Conservation (phyloP, 73 alveolate species). For the Uronychia binucleata region DNA sequence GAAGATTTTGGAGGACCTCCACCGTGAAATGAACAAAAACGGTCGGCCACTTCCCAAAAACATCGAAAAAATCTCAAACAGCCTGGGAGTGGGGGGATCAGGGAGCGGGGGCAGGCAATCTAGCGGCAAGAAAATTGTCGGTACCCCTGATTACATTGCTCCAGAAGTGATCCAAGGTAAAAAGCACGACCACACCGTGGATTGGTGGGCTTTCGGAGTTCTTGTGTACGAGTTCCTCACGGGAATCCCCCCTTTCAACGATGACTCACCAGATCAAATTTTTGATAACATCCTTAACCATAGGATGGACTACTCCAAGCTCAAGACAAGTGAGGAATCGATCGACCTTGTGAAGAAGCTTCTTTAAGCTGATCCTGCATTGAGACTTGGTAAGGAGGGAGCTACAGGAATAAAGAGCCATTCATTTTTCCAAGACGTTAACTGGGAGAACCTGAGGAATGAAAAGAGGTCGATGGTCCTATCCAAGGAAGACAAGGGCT, state of each 20-base stretch:
- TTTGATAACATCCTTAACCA: conserved; percentile 63
- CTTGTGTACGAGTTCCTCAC: conserved; percentile 87
- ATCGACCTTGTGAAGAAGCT: background rate
- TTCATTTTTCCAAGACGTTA: background rate
- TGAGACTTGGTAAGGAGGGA: background rate
- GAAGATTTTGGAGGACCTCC: background rate
- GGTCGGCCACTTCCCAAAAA: background rate
- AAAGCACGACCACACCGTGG: conserved; percentile 81
- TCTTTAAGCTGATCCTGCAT: background rate
- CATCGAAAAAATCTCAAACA: background rate
- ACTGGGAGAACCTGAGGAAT: background rate
- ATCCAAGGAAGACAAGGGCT: background rate
- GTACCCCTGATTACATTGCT: conserved; percentile 96
- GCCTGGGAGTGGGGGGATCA: background rate
- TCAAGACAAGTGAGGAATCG: background rate
- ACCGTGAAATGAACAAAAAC: background rate
- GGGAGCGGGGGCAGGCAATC: background rate
- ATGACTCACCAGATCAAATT: conserved; percentile 70
- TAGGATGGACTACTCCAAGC: conserved; percentile 17
- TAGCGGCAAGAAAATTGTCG: conserved; percentile 74
- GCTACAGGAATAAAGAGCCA: background rate
- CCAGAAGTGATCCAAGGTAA: conserved; percentile 91
- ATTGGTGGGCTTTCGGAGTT: conserved; percentile 96
- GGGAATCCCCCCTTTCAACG: conserved; percentile 94
- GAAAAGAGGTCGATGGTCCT: background rate